Evolutionary conservation across 2,329 filamentous ascomycete species (phyloP).

Genomic region (Cadophora luteo-olivacea): DNA sequence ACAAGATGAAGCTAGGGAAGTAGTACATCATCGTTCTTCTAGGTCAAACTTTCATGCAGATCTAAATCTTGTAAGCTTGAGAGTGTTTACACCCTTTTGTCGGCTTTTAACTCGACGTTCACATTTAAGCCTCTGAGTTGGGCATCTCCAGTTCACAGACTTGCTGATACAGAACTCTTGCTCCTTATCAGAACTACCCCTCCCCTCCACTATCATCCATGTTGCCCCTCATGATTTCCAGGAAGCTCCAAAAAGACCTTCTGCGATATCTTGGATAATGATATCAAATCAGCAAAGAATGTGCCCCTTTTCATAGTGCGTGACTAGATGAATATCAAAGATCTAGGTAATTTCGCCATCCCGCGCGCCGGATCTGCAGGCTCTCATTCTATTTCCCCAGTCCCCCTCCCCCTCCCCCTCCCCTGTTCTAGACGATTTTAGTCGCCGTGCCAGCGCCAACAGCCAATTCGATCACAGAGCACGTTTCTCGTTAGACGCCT

Average conservation of each 20-base stretch:
- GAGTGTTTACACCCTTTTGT: not conserved
- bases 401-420: not conserved
- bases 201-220: not conserved
- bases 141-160: not conserved
- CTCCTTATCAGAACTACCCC: not conserved
- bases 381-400: not conserved
- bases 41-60: not conserved
- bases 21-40: not conserved
- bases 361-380: not conserved
- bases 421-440: conserved; percentile 1
- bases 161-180: not conserved
- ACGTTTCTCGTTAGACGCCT: not conserved
- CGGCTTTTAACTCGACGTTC: no score
- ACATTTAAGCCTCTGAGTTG: no score
- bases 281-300: not conserved
- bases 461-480: not conserved
- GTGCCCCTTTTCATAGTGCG: not conserved
- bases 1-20: not conserved
- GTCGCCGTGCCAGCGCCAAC: conserved; percentile 3
- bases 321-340: not conserved
- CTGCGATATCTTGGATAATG: no score
- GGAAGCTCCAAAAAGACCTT: no score
- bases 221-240: not conserved
- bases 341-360: not conserved
- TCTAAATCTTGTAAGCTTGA: not conserved